Conservation (phyloP, 2,329 filamentous ascomycete species). For the Pseudogymnoascus sp. region DNA sequence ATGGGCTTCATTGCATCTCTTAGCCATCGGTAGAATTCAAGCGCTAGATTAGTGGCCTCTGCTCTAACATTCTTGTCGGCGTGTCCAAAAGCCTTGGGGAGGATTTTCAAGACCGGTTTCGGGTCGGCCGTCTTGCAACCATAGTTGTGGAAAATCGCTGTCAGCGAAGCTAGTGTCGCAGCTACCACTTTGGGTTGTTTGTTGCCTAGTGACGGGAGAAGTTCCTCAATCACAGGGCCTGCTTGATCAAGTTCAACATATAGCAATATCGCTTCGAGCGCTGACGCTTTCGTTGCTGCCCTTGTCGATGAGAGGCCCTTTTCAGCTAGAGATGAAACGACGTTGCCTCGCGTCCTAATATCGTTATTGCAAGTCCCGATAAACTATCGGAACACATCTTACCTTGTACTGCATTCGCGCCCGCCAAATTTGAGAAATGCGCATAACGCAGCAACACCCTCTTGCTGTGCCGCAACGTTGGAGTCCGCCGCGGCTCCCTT, state of each 20-base stretch:
- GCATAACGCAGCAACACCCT: constrained; percentile 79
- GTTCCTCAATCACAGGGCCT: constrained; percentile 79
- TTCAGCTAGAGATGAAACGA: constrained; percentile 73
- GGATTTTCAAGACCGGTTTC: constrained; percentile 76
- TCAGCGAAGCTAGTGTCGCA: constrained; percentile 66
- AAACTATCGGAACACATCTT: constrained; percentile 18
- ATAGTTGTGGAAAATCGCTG: constrained; percentile 82
- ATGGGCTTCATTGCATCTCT: constrained; percentile 97
- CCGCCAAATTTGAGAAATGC: constrained; percentile 90
- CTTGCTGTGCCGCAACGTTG: constrained; percentile 93
- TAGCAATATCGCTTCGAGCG: constrained; percentile 77
- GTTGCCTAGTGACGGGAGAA: constrained; percentile 72
- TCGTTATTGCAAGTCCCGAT: constrained; percentile 9
- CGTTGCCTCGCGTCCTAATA: constrained; percentile 60
- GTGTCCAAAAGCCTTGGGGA: constrained; percentile 89
- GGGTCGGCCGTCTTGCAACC: constrained; percentile 92
- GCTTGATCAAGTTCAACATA: constrained; percentile 85
- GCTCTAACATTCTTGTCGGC: constrained; percentile 97
- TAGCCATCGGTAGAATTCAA: constrained; percentile 94
- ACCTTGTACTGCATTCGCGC: constrained; percentile 65
- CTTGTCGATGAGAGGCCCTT: constrained; percentile 85
- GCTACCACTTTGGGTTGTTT: constrained; percentile 88
- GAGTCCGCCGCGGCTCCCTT: constrained; percentile 88
- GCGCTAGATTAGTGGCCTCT: constrained; percentile 81
- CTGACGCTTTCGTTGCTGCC: constrained; percentile 78